phyloP scores from a whole-genome alignment of 208 protist species.

The Leishmania major region DNA sequence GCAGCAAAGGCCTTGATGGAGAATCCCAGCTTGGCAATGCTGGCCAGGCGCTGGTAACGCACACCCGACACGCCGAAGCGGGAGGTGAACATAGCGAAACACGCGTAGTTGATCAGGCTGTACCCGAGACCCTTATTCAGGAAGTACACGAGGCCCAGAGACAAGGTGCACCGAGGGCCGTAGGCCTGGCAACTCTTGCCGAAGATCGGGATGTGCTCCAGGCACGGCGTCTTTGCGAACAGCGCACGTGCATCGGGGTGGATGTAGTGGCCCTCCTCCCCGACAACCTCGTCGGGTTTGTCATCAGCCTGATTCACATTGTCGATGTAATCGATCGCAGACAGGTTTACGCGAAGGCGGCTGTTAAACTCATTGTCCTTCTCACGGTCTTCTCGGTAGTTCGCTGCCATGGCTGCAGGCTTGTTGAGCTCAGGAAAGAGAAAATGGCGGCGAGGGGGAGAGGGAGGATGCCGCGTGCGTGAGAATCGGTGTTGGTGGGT shows the following conservation, averaged over 20 bases:
- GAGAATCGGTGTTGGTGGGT: not conserved
- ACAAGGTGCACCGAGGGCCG: slow-evolving; percentile 38
- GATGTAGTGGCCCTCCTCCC: slow-evolving; percentile 12
- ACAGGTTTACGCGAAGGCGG: slow-evolving; percentile 30
- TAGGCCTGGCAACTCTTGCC: slow-evolving; percentile 39
- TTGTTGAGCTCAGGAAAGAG: not conserved
- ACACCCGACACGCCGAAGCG: slow-evolving; percentile 43
- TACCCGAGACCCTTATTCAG: slow-evolving; percentile 58
- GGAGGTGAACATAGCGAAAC: slow-evolving; percentile 53
- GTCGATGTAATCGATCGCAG: slow-evolving; percentile 26
- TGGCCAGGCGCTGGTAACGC: slow-evolving; percentile 59
- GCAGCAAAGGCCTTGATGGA: slow-evolving; percentile 66
- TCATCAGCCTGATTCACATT: slow-evolving; percentile 1
- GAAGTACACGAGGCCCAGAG: slow-evolving; percentile 55
- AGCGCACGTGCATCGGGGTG: slow-evolving; percentile 2
- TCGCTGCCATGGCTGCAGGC: slow-evolving; percentile 21
- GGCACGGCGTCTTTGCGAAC: not conserved
- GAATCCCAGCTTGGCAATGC: slow-evolving; percentile 51
- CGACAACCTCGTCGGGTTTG: not conserved
- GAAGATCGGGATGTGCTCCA: slow-evolving; percentile 45
- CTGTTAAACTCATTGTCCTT: slow-evolving; percentile 29
- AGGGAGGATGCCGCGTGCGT: not conserved
- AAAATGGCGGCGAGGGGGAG: not conserved
- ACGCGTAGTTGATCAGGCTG: slow-evolving; percentile 39
- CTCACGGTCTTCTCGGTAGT: slow-evolving; percentile 16